phyloP scores from a whole-genome alignment of 768 basidiomycete species.

The Boletus huronensis region DNA sequence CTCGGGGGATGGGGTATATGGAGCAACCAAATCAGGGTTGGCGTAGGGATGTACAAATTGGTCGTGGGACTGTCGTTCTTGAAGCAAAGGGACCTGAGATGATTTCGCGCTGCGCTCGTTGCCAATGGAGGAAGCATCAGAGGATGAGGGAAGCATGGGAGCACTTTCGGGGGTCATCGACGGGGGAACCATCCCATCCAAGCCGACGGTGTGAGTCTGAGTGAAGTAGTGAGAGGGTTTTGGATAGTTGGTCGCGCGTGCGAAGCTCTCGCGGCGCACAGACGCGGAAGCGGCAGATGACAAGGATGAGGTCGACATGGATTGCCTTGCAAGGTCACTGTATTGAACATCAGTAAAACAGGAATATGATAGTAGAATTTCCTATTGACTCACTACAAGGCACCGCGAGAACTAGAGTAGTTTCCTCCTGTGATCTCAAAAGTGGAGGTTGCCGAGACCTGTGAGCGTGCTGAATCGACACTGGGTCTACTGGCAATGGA shows the following conservation, averaged over 20 bases:
- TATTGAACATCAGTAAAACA: slow-evolving; percentile 2
- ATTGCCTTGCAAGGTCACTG: slow-evolving; percentile 61
- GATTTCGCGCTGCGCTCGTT: slow-evolving; percentile 13
- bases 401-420: slow-evolving; percentile 48
- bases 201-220: slow-evolving; percentile 6
- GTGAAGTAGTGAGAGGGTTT: slow-evolving; percentile 5
- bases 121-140: slow-evolving; percentile 7
- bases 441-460: slow-evolving; percentile 49
- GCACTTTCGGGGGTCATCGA: background rate
- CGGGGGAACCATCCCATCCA: slow-evolving; percentile 7
- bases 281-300: slow-evolving; percentile 23
- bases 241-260: slow-evolving; percentile 24
- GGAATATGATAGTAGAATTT: background rate
- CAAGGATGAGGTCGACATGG: slow-evolving; percentile 54
- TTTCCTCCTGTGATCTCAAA: slow-evolving; percentile 56
- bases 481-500: slow-evolving; percentile 54
- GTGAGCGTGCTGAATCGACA: slow-evolving; percentile 57
- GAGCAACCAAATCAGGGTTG: slow-evolving; percentile 62
- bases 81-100: slow-evolving; percentile 28
- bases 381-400: slow-evolving; percentile 51
- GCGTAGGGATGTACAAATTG: slow-evolving; percentile 71
- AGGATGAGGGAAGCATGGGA: slow-evolving; percentile 6
- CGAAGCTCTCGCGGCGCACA: slow-evolving; percentile 40
- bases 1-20: slow-evolving; percentile 33
- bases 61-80: slow-evolving; percentile 33